A percentile compares a stretch with the other conserved stretches of the same genome.
Evolutionary conservation across 805 yeast genomes (phyloP).

Genomic region (Spathaspora hagerdaliae): DNA sequence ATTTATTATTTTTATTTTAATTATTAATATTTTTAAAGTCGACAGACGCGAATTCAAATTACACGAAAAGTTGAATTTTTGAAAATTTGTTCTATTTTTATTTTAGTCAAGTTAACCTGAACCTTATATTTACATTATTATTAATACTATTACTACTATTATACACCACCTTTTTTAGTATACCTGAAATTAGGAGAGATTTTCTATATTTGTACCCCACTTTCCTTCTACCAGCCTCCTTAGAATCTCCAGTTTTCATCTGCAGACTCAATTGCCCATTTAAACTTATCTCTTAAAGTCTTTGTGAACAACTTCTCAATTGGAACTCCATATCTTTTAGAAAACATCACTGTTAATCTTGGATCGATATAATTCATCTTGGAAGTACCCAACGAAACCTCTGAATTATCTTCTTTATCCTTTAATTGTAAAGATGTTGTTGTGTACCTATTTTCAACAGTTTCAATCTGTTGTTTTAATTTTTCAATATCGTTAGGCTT

Average conservation of each 20-base stretch:
- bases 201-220: no score
- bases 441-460: conserved; percentile 64
- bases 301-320: conserved; percentile 89
- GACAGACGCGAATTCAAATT: no score
- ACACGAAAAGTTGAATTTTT: no score
- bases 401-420: conserved; percentile 91
- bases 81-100: no score
- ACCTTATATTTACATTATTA: neutral
- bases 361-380: conserved; percentile 96
- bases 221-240: neutral
- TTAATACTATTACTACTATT: neutral
- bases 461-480: conserved; percentile 64
- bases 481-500: conserved; percentile 49
- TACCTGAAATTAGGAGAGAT: no score
- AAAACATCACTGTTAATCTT: conserved; percentile 80
- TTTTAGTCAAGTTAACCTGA: no score
- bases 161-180: neutral
- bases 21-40: no score
- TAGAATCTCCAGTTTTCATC: conserved; percentile 86
- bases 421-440: conserved; percentile 71
- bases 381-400: conserved; percentile 89
- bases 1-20: no score
- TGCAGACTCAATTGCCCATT: conserved; percentile 92
- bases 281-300: conserved; percentile 86
- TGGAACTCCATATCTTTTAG: conserved; percentile 83